Conservation (phyloP, 2,329 filamentous ascomycete species). For the Furcasterigmium furcatum region DNA sequence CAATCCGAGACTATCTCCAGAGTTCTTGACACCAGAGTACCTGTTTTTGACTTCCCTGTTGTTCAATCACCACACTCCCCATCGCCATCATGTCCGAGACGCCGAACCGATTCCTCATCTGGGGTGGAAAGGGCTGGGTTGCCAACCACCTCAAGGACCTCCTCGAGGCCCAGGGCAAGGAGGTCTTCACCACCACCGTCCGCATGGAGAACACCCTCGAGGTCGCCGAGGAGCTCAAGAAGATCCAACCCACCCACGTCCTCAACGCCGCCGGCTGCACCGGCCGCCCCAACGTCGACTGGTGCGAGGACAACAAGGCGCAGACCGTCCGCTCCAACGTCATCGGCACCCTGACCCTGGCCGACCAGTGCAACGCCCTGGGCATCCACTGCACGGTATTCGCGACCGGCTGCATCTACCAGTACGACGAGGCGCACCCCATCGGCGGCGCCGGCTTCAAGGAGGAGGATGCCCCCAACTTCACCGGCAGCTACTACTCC, state of each 20-base stretch:
- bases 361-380: conserved; percentile 56
- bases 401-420: conserved; percentile 66
- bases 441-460: conserved; percentile 57
- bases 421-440: conserved; percentile 58
- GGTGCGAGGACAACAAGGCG: conserved; percentile 68
- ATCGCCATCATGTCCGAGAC: conserved; percentile 18
- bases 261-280: conserved; percentile 65
- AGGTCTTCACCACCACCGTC: conserved; percentile 57
- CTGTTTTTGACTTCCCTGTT: too few relatives aligned
- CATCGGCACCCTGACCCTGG: conserved; percentile 60
- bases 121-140: conserved; percentile 62
- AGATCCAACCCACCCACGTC: conserved; percentile 61
- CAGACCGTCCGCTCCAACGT: conserved; percentile 66
- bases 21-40: too few relatives aligned
- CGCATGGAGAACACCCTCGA: conserved; percentile 62
- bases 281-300: conserved; percentile 66
- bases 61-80: too few relatives aligned
- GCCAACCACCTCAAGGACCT: conserved; percentile 58
- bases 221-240: conserved; percentile 53
- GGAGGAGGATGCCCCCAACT: conserved; percentile 63
- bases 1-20: too few relatives aligned
- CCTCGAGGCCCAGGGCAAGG: conserved; percentile 56
- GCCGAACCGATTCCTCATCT: conserved; percentile 54
- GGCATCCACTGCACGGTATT: conserved; percentile 63
- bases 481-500: conserved; percentile 66